Base-by-base conservation (phyloP, 345 rosid species). In the Eucalyptus leucophloia region DNA sequence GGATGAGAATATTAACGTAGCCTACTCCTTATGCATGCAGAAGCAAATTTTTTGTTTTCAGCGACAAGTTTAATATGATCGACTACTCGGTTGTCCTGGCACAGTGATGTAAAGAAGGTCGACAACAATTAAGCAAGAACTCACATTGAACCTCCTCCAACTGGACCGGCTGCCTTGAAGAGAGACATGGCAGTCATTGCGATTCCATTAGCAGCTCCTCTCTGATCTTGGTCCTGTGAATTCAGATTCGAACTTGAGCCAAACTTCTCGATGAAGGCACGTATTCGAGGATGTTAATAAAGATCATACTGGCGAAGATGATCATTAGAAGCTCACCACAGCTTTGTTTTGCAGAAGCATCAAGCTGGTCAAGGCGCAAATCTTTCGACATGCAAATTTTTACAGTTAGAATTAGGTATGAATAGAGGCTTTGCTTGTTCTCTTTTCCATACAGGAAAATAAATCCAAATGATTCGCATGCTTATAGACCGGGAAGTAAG, bases 121-220 rank as follows among this genome's bases (percentile, higher is more conserved):
- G 30, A 34, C 15, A 56, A 53, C 17, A 77, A 88, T 72, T 14
- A 54, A 37, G 45, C n/a, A 23, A 23, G 49, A 51, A 89, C 94
- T 93, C 92, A 93, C 96, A 93, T 30, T n/a, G 91, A 87, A n/a
- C 96, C 96, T 54, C 94, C 96, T 62, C 89, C 94, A 40, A 94
- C 94, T 54, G 96, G 96, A 88, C 95, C 95, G 13, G 85, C 90
- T 40, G 95, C 94, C 89, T 94, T 94, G 91, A 93, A 93, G 88
- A 94, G 82, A 18, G 96, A 94, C 93, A 93, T 90, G 45, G 86
- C 91, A 19, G 96, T 93, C 94, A 93, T 93, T 18, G 96, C 89
- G 77, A 94, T 77, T 62, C 96, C 96, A 65, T 93, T 93, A 37
- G 95, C 96, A 50, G 94, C 94, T 91, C 95, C 95, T 92, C 95